Evolutionary conservation across 2,329 filamentous ascomycete species (phyloP).

Genomic region (Leptographium wingfieldii): DNA sequence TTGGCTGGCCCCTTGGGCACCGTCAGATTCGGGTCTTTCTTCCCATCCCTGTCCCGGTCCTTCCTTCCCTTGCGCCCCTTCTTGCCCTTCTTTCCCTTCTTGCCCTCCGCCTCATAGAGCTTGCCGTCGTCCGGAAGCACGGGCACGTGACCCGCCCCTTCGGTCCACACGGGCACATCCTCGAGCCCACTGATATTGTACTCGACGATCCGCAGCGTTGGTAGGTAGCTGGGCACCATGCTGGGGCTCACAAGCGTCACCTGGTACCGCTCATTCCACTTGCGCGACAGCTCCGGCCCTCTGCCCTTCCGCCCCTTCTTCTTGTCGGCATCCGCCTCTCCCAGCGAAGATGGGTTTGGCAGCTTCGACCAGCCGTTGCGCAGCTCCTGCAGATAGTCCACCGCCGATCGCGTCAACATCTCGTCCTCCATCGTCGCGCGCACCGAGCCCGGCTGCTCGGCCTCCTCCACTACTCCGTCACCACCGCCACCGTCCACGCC

Average conservation of each 20-base stretch:
- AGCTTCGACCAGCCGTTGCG: conserved; percentile 66
- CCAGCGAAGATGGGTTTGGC: conserved; percentile 32
- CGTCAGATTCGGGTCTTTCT: conserved; percentile 45
- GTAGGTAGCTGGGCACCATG: conserved; percentile 85
- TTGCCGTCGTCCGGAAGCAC: conserved; percentile 13
- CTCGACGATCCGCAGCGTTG: conserved; percentile 77
- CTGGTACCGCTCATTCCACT: conserved; percentile 75
- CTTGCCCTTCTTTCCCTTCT: background rate
- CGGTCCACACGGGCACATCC: conserved; percentile 33
- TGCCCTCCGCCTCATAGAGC: conserved; percentile 13
- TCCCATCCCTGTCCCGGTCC: conserved; percentile 20
- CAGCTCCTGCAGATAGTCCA: conserved; percentile 68
- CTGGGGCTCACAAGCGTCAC: conserved; percentile 72
- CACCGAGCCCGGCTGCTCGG: conserved; percentile 2
- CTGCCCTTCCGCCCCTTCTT: conserved; percentile 15
- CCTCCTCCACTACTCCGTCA: background rate
- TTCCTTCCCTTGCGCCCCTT: conserved; percentile 6
- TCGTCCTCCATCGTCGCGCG: conserved; percentile 33
- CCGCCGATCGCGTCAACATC: conserved; percentile 53
- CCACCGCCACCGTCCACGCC: background rate
- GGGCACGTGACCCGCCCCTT: conserved; percentile 15
- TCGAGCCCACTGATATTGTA: conserved; percentile 83
- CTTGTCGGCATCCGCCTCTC: conserved; percentile 9
- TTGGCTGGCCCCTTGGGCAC: conserved; percentile 63
- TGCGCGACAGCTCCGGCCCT: conserved; percentile 22